Base-by-base conservation (phyloP, 768 basidiomycete genomes). In the Suillus cothurnatus region DNA sequence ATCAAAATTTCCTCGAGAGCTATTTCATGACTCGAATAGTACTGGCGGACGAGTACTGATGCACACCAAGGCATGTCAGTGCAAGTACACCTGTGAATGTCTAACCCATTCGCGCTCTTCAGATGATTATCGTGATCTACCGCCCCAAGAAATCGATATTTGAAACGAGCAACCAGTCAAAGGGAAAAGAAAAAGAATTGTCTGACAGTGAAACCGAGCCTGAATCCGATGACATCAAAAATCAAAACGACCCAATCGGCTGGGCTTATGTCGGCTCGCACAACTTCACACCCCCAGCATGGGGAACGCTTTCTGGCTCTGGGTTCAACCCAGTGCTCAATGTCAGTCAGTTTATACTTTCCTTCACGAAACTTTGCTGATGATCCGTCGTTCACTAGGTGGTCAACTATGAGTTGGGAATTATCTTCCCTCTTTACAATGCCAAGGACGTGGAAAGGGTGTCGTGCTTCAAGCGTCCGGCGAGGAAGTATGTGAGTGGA, bases 241-340 rank as follows among this genome's bases (percentile, higher is more conserved):
- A 81, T 4, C 74, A 80, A 68, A 72, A 79, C 59, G 67, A 73
- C 12, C 61, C 74, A 43, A 72, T 84, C 49, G 94, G 93, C 1
- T 96, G 93, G 91, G 84, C 84, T n/a, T 96, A 95, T 72, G 80
- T 95, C 9, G 94, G 94, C 32, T 95, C 93, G 63, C 94, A 95
- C 74, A 96, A 97, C 73, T 95, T 96, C 76, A 95, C 94, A 7
- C 86, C 89, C 1, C 89, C 92, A 4, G 95, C 95, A 3, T 97
- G 95, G 95, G 93, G 93, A 9, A 93, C 83, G 17, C 72, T 93
- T 55, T 88, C 88, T 7, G 88, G 92, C 5, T 86, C 88, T 11
- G 82, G 78, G 2, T 92, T 91, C 70, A 88, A 84, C 65, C 93
- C 93, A 2, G 76, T 84, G 21, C 73, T 94, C 59, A 94, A 92